These are phyloP conservation scores for Cucurbita maxima DNA, from an alignment of 306 rosid species.

Conservation along the genomic window DNA sequence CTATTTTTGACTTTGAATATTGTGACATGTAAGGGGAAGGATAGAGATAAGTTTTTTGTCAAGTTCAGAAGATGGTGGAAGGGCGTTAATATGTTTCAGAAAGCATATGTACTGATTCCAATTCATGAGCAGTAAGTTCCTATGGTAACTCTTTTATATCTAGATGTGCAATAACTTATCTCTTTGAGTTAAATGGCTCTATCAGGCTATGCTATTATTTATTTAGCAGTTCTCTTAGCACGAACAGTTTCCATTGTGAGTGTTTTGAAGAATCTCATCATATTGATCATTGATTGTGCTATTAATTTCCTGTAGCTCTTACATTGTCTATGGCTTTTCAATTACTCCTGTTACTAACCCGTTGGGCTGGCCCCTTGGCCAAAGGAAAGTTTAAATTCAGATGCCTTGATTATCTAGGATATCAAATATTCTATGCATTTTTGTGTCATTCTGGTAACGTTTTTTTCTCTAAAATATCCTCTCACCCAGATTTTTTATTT, in stretches of 20 bases:
- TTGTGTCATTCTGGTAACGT: background rate
- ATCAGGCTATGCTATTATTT: no score
- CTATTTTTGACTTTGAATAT: conserved; percentile 16
- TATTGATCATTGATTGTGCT: background rate
- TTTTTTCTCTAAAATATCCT: background rate
- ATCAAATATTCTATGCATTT: background rate
- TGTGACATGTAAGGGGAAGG: conserved; percentile 36
- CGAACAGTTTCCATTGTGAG: no score
- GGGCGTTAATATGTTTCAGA: conserved; percentile 79
- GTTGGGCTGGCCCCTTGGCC: background rate
- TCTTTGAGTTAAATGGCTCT: no score
- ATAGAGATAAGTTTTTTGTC: conserved; percentile 34
- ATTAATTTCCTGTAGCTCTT: background rate
- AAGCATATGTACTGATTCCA: conserved; percentile 80
- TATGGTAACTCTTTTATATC: background rate
- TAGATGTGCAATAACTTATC: no score
- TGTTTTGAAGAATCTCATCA: background rate
- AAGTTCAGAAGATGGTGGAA: conserved; percentile 99
- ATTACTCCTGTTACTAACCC: background rate
- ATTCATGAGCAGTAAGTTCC: conserved; percentile 67
- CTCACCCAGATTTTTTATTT: background rate
- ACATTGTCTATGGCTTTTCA: background rate
- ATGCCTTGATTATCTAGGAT: background rate
- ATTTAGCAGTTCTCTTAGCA: no score
- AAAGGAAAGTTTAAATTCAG: background rate